Base-by-base conservation (phyloP, 1,284 basidiomycete species). In the Tetrapyrgos nigripes region DNA sequence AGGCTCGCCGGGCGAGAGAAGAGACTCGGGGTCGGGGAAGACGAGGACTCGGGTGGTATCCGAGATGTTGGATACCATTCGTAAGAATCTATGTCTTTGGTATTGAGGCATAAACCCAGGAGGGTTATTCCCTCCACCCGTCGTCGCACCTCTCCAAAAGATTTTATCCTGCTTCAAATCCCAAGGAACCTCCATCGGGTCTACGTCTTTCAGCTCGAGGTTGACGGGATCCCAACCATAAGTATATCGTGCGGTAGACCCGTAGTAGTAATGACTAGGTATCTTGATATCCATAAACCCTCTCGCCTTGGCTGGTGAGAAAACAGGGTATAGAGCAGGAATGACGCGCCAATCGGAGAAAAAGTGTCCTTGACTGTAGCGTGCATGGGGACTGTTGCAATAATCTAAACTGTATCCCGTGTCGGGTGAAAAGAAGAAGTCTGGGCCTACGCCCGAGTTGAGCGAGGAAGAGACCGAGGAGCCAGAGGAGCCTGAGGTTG, bases 281-380 rank as follows among this genome's bases (percentile, higher is more conserved):
- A 98, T 95, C 54, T 91, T 81, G 62, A 98, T 94, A 70, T 98
- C 96, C 59, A 86, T 79, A 71, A 91, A 98, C 0, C 96, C 96
- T 27, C 79, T 77, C 0, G 89, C 86, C 69, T 92, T 93, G 0
- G 93, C 92, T 0, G 96, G 95, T 3, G 93, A 96, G 73, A 98
- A 92, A 53, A 98, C 85, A 4, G 96, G 96, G 73, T 93, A 96
- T 14, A 96, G 80, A 1, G 86, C 85, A 13, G 91, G 85, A 58
- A 96, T 89, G 0, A 90, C 93, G 19, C 96, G 81, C 91, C 93
- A 97, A 73, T 98, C 96, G 19, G 92, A 93, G 83, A 97, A 98
- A 75, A 97, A 97, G 71, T 94, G 94, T 8, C 95, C 94, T 70
- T 97, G 95, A 45, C 83, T 83, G 69, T 91, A 89, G 67, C 91